phyloP scores from a whole-genome alignment of 148 eudicot species.

The Suaeda aralocaspica region DNA sequence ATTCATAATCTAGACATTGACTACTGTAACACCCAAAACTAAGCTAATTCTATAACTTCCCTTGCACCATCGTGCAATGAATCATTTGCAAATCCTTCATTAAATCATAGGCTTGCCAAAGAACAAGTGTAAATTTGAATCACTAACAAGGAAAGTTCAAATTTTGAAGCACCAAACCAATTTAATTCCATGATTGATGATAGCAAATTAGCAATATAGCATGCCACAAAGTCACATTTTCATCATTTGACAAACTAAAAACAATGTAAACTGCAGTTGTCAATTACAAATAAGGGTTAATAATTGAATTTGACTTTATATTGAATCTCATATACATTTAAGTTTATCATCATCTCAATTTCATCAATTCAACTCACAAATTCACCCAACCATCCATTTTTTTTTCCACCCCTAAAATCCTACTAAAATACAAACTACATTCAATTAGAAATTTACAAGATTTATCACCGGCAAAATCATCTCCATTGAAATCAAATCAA shows the following conservation, averaged over 20 bases:
- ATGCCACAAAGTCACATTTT: neutral
- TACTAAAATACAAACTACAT: too few species aligned
- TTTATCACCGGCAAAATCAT: neutral
- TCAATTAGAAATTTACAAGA: neutral
- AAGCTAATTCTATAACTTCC: neutral
- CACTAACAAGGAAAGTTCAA: too few species aligned
- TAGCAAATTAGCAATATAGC: too few species aligned
- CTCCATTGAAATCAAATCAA: neutral
- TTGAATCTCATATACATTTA: neutral
- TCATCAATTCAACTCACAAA: too few species aligned
- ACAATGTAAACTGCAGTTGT: neutral
- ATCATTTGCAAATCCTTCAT: neutral
- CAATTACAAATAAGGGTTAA: neutral
- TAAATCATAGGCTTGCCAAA: too few species aligned
- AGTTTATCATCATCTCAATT: neutral
- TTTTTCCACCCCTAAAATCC: too few species aligned
- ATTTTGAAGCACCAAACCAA: too few species aligned
- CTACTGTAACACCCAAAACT: too few species aligned
- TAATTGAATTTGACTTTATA: neutral
- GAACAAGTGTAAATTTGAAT: too few species aligned
- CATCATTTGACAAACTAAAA: neutral
- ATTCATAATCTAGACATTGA: neutral
- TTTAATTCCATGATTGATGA: too few species aligned
- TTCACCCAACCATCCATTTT: too few species aligned
- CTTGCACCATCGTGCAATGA: too few species aligned